These are phyloP conservation scores for Plasmodium cynomolgi DNA, from an alignment of 169 alveolate species.

Conservation along the genomic window DNA sequence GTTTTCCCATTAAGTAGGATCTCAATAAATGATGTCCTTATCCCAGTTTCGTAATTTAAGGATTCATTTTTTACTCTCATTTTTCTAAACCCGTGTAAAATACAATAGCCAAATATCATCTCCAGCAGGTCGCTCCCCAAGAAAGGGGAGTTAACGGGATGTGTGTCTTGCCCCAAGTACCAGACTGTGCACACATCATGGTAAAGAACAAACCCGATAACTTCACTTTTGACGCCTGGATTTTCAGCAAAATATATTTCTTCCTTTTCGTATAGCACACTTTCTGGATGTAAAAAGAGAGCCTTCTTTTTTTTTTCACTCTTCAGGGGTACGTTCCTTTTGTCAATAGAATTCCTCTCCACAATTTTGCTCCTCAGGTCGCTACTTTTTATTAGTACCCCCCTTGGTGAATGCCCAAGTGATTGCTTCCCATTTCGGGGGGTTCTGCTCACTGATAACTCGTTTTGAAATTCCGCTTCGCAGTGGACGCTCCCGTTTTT, in stretches of 20 bases:
- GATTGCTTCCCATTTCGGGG: background rate
- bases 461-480: constrained; percentile 31
- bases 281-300: background rate
- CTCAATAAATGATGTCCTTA: constrained; percentile 1
- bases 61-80: background rate
- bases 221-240: background rate
- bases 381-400: background rate
- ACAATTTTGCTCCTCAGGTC: background rate
- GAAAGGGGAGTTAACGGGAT: constrained; percentile 11
- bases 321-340: background rate
- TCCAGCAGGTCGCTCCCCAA: constrained; percentile 11
- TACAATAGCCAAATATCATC: constrained; percentile 13
- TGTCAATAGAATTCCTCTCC: background rate
- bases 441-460: background rate
- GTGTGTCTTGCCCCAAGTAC: background rate
- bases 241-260: background rate
- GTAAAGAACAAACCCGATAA: background rate
- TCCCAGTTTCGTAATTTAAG: background rate
- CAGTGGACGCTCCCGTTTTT: background rate
- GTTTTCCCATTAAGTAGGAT: constrained; percentile 23
- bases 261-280: background rate
- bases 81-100: constrained; percentile 27
- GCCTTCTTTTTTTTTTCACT: background rate
- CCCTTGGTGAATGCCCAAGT: background rate
- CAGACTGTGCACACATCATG: background rate